Percentiles rank a stretch among this genome's conserved stretches.
These are phyloP conservation scores for Grammothele lineata DNA, from an alignment of 768 basidiomycete species.

Conservation along the genomic window DNA sequence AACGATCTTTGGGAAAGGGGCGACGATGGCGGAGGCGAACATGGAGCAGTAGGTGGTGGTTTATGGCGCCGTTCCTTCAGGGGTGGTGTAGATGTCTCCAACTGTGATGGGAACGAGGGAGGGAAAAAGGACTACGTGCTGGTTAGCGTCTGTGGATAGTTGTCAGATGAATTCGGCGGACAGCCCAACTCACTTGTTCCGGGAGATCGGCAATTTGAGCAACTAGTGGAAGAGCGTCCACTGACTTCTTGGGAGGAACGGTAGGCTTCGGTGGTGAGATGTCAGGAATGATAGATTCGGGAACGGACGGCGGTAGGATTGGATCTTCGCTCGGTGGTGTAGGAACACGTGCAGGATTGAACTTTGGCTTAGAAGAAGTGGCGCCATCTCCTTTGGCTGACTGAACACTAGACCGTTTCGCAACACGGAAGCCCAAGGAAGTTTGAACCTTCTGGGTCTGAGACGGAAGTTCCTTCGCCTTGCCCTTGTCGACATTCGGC, in stretches of 20 bases:
- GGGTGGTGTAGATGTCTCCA: constrained; percentile 52
- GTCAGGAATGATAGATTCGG: too few species aligned
- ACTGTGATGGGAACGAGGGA: constrained; percentile 51
- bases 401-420: constrained; percentile 28
- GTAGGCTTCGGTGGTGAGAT: not conserved
- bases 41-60: constrained; percentile 37
- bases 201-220: constrained; percentile 31
- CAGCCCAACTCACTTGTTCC: too few species aligned
- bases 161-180: too few species aligned
- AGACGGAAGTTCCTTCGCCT: not conserved
- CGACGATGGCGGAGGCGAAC: constrained; percentile 22
- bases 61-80: constrained; percentile 31
- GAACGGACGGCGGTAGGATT: too few species aligned
- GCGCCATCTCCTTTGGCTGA: constrained; percentile 10
- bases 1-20: constrained; percentile 19
- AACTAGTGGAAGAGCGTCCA: too few species aligned
- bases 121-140: constrained; percentile 41
- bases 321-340: not conserved
- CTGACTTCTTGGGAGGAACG: too few species aligned
- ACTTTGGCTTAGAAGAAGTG: not conserved
- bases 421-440: constrained; percentile 41
- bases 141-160: too few species aligned
- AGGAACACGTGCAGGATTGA: not conserved
- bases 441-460: constrained; percentile 17
- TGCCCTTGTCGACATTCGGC: constrained; percentile 9